Evolutionary conservation across 1,284 basidiomycete genomes (phyloP).

Genomic region (Coniferiporia sulphurascens): DNA sequence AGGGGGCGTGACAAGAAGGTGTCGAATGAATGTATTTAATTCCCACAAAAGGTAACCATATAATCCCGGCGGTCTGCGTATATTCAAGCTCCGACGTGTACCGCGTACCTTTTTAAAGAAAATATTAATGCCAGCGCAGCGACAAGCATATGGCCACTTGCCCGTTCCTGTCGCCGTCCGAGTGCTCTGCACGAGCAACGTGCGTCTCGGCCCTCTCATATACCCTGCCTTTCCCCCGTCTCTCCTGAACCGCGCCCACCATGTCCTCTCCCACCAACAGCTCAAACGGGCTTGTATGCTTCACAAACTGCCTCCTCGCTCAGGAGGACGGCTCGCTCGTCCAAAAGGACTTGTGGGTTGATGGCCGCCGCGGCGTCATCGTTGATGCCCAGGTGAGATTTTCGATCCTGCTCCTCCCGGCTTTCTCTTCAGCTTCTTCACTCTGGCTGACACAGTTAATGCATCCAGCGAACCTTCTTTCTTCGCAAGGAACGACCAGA

Average conservation of each 20-base stretch:
- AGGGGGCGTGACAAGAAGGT: not conserved
- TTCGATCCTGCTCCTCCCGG: not conserved
- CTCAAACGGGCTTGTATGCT: slow-evolving; percentile 66
- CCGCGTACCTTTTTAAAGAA: too few species aligned
- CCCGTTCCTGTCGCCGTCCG: too few species aligned
- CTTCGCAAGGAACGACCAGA: slow-evolving; percentile 55
- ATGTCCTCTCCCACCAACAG: not conserved
- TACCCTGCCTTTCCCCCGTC: not conserved
- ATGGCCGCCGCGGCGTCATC: slow-evolving; percentile 62
- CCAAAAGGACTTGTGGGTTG: slow-evolving; percentile 72
- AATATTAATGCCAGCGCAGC: too few species aligned
- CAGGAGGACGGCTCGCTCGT: slow-evolving; percentile 70
- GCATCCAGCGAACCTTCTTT: slow-evolving; percentile 59
- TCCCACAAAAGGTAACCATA: too few species aligned
- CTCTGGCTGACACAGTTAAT: not conserved
- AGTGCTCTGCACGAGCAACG: too few species aligned
- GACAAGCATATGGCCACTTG: too few species aligned
- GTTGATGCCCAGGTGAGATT: slow-evolving; percentile 63
- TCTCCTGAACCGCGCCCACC: not conserved
- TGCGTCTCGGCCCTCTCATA: too few species aligned
- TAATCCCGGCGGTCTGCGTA: too few species aligned
- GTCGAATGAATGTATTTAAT: not conserved
- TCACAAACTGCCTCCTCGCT: slow-evolving; percentile 78
- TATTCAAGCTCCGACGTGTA: too few species aligned
- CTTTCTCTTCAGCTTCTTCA: not conserved